Evolutionary conservation across 768 basidiomycete genomes (phyloP).

Genomic region (Pulveroboletus sp.): DNA sequence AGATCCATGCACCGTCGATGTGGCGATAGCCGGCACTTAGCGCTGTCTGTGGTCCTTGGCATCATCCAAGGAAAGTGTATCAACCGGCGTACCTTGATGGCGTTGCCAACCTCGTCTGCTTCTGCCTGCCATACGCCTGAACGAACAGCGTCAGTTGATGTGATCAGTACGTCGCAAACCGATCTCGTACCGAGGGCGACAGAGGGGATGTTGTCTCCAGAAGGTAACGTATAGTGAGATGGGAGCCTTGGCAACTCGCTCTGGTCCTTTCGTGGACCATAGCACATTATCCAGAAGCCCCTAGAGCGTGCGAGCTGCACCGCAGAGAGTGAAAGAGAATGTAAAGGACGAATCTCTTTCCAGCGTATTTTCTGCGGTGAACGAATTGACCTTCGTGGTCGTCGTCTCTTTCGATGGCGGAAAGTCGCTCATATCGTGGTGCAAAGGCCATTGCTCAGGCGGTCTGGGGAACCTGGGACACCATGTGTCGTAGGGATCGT

Average conservation of each 20-base stretch:
- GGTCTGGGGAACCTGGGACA: neutral
- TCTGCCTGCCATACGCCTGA: constrained; percentile 61
- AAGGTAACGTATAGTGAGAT: constrained; percentile 54
- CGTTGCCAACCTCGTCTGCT: constrained; percentile 56
- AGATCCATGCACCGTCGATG: constrained; percentile 72
- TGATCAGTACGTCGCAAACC: neutral
- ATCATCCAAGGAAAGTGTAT: neutral
- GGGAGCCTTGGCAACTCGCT: constrained; percentile 30
- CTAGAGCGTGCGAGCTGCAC: constrained; percentile 16
- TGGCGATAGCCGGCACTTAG: constrained; percentile 62
- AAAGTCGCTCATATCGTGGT: constrained; percentile 24
- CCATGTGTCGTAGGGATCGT: neutral
- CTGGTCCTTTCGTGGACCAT: constrained; percentile 18
- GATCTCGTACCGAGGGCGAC: constrained; percentile 52
- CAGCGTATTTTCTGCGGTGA: neutral
- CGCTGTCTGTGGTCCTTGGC: constrained; percentile 39
- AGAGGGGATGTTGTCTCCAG: constrained; percentile 63
- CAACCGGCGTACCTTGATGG: constrained; percentile 48
- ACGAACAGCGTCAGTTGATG: neutral
- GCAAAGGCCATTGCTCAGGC: constrained; percentile 16
- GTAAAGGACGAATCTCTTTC: constrained; percentile 20
- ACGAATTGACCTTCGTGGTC: neutral
- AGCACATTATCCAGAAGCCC: constrained; percentile 18
- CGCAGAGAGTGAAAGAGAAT: constrained; percentile 16
- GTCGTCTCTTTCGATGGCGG: constrained; percentile 15